Evolutionary conservation across 2,329 filamentous ascomycete genomes (phyloP).

Genomic region (Fusarium robinianum): DNA sequence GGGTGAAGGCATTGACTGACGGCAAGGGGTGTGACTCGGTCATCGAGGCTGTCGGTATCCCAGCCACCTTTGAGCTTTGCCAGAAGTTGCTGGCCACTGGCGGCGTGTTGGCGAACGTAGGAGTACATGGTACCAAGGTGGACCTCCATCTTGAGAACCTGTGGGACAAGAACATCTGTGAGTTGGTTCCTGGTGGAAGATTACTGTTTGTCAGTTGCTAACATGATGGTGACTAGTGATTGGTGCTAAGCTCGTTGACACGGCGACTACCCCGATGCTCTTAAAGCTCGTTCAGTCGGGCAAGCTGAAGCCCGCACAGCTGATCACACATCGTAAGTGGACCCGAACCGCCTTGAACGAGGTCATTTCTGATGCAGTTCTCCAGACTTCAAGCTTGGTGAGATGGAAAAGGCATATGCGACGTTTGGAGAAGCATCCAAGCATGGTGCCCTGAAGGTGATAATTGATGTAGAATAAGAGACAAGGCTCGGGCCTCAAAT

Average conservation of each 20-base stretch:
- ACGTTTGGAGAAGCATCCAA: slow-evolving; percentile 26
- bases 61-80: slow-evolving; percentile 56
- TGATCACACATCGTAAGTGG: slow-evolving; percentile 52
- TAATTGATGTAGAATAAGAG: slow-evolving; percentile 27
- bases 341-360: no score
- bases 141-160: slow-evolving; percentile 57
- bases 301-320: slow-evolving; percentile 46
- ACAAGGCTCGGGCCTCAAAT: no score
- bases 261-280: slow-evolving; percentile 53
- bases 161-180: slow-evolving; percentile 59
- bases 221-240: slow-evolving; percentile 40
- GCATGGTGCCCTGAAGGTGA: slow-evolving; percentile 25
- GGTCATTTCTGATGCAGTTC: no score
- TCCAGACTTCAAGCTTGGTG: slow-evolving; percentile 25
- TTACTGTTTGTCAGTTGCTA: not conserved
- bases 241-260: slow-evolving; percentile 53
- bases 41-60: slow-evolving; percentile 61
- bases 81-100: slow-evolving; percentile 58
- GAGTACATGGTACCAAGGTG: slow-evolving; percentile 60
- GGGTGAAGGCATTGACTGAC: slow-evolving; percentile 51
- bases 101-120: slow-evolving; percentile 60
- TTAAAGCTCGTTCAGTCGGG: slow-evolving; percentile 50
- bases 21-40: slow-evolving; percentile 60
- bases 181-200: slow-evolving; percentile 31
- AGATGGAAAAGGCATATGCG: slow-evolving; percentile 28